phyloP scores from a whole-genome alignment of 176 grass and related monocot genomes.

The Dactylis glomerata region DNA sequence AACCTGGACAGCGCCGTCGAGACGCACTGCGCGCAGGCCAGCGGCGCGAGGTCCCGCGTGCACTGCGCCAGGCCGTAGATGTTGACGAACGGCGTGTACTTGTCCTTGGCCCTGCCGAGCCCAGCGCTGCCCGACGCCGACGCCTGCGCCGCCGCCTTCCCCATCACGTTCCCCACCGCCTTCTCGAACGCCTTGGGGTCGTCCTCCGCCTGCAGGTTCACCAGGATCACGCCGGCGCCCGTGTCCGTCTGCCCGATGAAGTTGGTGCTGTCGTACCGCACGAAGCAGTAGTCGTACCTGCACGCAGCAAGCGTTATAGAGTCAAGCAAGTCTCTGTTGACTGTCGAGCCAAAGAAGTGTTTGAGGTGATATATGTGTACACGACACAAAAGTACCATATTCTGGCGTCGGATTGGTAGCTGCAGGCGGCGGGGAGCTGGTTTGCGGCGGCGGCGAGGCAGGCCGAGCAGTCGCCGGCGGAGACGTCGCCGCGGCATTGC shows the following conservation, averaged over 20 bases:
- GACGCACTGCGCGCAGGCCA: constrained; percentile 53
- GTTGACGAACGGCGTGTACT: constrained; percentile 56
- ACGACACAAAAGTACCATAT: constrained; percentile 41
- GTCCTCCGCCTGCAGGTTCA: constrained; percentile 43
- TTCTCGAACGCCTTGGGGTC: constrained; percentile 44
- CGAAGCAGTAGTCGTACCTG: constrained; percentile 78
- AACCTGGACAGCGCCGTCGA: constrained; percentile 50
- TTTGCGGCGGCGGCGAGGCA: constrained; percentile 61
- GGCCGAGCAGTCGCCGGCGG: constrained; percentile 44
- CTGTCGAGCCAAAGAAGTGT: too few species aligned
- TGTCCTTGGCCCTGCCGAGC: constrained; percentile 36
- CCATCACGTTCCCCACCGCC: constrained; percentile 36
- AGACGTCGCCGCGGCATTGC: constrained; percentile 66
- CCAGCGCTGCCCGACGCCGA: constrained; percentile 37
- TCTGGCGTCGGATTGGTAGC: constrained; percentile 47
- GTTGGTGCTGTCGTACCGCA: constrained; percentile 48
- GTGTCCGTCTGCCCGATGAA: constrained; percentile 51
- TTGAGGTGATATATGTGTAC: too few species aligned
- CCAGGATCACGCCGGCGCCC: constrained; percentile 29
- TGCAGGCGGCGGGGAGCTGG: constrained; percentile 48
- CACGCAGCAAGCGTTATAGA: neutral
- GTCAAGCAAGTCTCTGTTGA: too few species aligned
- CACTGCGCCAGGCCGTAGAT: constrained; percentile 71
- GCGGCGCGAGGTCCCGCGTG: constrained; percentile 49
- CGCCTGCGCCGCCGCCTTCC: constrained; percentile 31